Base-by-base conservation (phyloP, 2,329 filamentous ascomycete species). In the Alternaria brassicae region DNA sequence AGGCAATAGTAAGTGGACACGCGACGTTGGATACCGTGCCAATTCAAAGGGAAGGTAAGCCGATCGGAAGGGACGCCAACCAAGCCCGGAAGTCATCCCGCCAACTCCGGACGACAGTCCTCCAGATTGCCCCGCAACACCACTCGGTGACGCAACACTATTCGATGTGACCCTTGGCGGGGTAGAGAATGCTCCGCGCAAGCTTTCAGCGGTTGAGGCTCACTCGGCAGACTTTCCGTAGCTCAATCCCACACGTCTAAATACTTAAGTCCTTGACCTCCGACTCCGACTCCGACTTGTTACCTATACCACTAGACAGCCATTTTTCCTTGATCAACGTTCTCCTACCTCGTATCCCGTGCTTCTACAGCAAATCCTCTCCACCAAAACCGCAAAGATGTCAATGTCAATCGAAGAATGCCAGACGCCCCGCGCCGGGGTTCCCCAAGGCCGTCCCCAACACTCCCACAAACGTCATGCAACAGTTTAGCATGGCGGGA, bases 401-500 rank as follows among this genome's bases (percentile, higher is more conserved):
- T 76, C 73, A 19, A 76, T 75, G 73, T 72, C 72, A 19, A 61
- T 75, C 9, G 69, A 70, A 56, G 73, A 76, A 65, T 67, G 62
- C 58, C 67, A 70, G 28, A 56, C 56, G 25, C 60, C 62, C 2
- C 68, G 71, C 6, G 50, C 68, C 4, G 71, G 71, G 72, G 48
- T 72, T 70, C 37, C 68, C 73, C 9, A 71, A 68, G 34, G 67
- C 71, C 3, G 58, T 69, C 6, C 74, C 73, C 0, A 45, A 67
- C 27, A 74, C 64, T 4, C 72, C 73, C 2, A 59, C 28, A 36
- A 75, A 76, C 45, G 72, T 77, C 23, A 40, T 75, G 32, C 58
- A 72, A 30, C 74, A 76, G 53, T 71, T 77, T 62, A 66, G 65
- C 56, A 70, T 76, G 65, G 68, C 76, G 47, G 78, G 73, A 63